Percentiles rank a stretch among this genome's conserved stretches.
phyloP scores from a whole-genome alignment of 805 yeast species.

The Metschnikowia gruessii region DNA sequence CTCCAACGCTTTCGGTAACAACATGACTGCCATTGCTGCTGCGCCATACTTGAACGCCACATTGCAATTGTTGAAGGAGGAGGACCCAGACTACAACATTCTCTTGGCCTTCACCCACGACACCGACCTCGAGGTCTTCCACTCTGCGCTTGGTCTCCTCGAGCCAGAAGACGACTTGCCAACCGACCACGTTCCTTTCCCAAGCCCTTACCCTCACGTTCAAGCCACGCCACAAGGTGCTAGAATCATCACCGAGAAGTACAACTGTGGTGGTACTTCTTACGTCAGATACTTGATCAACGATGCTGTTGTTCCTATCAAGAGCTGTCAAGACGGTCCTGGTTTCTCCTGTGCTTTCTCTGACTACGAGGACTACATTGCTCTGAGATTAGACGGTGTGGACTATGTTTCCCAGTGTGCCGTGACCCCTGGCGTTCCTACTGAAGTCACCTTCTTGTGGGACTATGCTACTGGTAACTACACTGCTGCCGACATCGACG shows the following conservation, averaged over 20 bases:
- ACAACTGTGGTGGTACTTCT: constrained; percentile 26
- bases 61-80: constrained; percentile 46
- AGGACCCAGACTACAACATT: constrained; percentile 45
- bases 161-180: constrained; percentile 44
- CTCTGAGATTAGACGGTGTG: constrained; percentile 26
- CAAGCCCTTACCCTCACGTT: constrained; percentile 44
- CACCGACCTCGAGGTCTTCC: constrained; percentile 56
- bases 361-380: constrained; percentile 32
- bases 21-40: constrained; percentile 57
- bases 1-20: constrained; percentile 60
- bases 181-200: constrained; percentile 45
- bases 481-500: constrained; percentile 24
- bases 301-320: constrained; percentile 40
- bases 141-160: constrained; percentile 62
- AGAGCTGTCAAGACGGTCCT: constrained; percentile 37
- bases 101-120: constrained; percentile 78
- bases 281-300: constrained; percentile 40
- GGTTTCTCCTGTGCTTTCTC: constrained; percentile 42
- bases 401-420: constrained; percentile 30
- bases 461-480: constrained; percentile 29
- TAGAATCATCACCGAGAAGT: constrained; percentile 38
- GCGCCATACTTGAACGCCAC: constrained; percentile 51
- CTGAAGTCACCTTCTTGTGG: constrained; percentile 41
- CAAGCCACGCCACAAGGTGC: constrained; percentile 42
- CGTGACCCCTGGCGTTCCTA: constrained; percentile 21